Percentiles rank a stretch among this genome's conserved stretches.
Conservation (phyloP, 768 basidiomycete genomes). For the Podaxis mareebaensis region DNA sequence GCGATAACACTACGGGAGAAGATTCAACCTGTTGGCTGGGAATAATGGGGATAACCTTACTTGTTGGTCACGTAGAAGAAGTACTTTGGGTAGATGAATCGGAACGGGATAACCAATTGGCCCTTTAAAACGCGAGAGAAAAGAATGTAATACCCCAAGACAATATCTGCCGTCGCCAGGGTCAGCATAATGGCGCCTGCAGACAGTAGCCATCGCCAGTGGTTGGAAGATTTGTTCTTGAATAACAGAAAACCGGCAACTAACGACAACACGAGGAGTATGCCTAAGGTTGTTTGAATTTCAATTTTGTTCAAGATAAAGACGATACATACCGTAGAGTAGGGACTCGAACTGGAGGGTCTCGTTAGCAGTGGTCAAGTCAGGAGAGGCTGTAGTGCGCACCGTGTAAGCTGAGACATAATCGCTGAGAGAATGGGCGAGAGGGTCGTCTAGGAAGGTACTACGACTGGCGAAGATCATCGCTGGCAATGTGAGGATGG, state of each 20-base stretch:
- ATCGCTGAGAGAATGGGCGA: not conserved
- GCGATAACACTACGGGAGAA: conserved; percentile 2
- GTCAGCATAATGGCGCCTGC: not conserved
- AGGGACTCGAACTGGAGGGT: not conserved
- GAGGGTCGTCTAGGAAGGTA: not conserved
- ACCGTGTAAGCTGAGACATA: conserved; percentile 1
- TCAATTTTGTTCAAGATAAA: not conserved
- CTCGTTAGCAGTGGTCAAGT: not conserved
- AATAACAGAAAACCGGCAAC: not conserved
- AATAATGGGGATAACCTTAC: not conserved
- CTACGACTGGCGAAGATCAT: not conserved
- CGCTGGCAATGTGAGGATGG: not conserved
- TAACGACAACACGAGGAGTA: not conserved
- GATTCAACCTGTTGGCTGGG: not conserved
- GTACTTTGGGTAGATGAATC: conserved; percentile 6
- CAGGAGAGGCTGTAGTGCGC: not conserved
- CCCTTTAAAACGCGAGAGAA: not conserved
- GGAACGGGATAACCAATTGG: not conserved
- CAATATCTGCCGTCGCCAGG: conserved; percentile 3
- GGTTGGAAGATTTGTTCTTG: conserved; percentile 2
- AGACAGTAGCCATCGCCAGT: conserved; percentile 4
- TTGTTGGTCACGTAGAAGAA: conserved; percentile 13
- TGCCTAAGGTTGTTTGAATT: not conserved
- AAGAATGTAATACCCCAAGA: conserved; percentile 7
- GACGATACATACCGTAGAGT: not conserved